These are phyloP conservation scores for Ceratocystis destructans DNA, from an alignment of 2,329 filamentous ascomycete species.

Conservation along the genomic window DNA sequence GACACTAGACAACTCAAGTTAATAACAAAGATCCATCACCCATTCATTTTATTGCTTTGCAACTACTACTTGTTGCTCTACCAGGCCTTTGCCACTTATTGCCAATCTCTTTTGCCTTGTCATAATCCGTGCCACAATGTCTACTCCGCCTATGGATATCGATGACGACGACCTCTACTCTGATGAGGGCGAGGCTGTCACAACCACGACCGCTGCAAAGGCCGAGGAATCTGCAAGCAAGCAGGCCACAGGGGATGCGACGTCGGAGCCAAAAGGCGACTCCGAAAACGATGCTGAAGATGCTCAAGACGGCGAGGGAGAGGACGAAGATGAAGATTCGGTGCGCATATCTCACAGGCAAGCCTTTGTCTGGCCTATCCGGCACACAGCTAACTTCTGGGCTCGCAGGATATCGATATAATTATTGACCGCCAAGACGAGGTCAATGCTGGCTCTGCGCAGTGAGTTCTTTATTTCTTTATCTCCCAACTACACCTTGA, in stretches of 20 bases:
- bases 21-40: background rate
- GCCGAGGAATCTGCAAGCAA: background rate
- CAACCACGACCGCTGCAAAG: conserved; percentile 25
- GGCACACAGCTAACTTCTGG: conserved; percentile 7
- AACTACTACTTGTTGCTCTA: background rate
- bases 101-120: too few relatives aligned
- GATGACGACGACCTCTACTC: conserved; percentile 56
- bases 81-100: background rate
- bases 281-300: conserved; percentile 47
- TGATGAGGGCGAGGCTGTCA: conserved; percentile 38
- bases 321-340: conserved; percentile 37
- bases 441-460: conserved; percentile 43
- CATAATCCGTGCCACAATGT: conserved; percentile 7
- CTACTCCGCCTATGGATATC: conserved; percentile 40
- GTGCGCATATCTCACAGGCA: conserved; percentile 6
- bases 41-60: background rate
- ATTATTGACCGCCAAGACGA: conserved; percentile 54
- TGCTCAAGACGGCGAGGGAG: conserved; percentile 46
- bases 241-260: background rate
- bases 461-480: conserved; percentile 32
- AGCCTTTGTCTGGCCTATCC: background rate
- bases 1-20: too few relatives aligned
- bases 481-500: background rate
- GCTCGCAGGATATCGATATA: conserved; percentile 48
- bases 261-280: background rate